Evolutionary conservation across 1,139 yeast genomes (phyloP).

Genomic region (Yamadazyma songkhlaensis): DNA sequence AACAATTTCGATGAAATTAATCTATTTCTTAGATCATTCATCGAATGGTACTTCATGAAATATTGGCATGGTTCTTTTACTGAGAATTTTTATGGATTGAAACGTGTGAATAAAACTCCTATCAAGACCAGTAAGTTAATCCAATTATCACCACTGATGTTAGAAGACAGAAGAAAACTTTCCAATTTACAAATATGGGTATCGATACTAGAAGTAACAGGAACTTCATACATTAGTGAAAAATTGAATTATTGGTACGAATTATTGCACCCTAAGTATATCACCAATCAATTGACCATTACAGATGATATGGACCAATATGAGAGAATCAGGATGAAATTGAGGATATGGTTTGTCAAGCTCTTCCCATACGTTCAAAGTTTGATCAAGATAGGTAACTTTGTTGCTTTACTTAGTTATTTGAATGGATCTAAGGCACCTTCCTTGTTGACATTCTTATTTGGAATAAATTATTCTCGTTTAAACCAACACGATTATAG

Average conservation of each 20-base stretch:
- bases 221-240: conserved; percentile 65
- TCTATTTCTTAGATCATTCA: conserved; percentile 54
- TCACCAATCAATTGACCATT: conserved; percentile 44
- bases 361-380: conserved; percentile 61
- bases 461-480: conserved; percentile 69
- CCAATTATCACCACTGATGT: conserved; percentile 45
- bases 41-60: conserved; percentile 71
- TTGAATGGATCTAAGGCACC: conserved; percentile 73
- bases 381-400: conserved; percentile 44
- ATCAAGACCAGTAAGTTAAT: conserved; percentile 36
- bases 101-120: conserved; percentile 52
- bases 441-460: conserved; percentile 57
- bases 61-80: conserved; percentile 86
- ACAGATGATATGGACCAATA: conserved; percentile 28
- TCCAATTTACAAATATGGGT: conserved; percentile 53
- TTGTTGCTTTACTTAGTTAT: conserved; percentile 63
- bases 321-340: conserved; percentile 25
- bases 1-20: conserved; percentile 78
- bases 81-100: conserved; percentile 88
- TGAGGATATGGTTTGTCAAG: conserved; percentile 50
- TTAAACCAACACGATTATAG: conserved; percentile 61
- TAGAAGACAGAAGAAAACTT: conserved; percentile 56
- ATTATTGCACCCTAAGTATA: conserved; percentile 54
- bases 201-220: conserved; percentile 61
- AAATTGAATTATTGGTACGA: conserved; percentile 70